Evolutionary conservation across 1,139 yeast species (phyloP).

Genomic region (Scheffersomyces insectosa): DNA sequence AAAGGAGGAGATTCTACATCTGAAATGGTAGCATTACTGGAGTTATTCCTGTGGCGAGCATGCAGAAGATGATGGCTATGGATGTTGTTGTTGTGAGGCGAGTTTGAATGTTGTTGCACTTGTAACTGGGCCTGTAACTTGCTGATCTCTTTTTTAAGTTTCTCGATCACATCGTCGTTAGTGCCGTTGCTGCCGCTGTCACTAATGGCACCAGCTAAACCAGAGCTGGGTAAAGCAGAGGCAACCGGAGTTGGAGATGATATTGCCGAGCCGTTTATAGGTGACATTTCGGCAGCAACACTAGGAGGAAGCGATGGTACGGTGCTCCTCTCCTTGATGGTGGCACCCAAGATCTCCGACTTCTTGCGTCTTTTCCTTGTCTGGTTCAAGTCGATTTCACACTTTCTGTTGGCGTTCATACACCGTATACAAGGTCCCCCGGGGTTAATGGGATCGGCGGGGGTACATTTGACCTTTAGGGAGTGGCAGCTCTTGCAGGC

Average conservation of each 20-base stretch:
- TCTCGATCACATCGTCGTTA: conserved; percentile 14
- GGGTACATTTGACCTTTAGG: conserved; percentile 79
- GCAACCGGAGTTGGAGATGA: conserved; percentile 1
- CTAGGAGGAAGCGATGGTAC: background rate
- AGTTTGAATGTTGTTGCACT: conserved; percentile 7
- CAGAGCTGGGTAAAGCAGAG: background rate
- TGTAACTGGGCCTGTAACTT: conserved; percentile 22
- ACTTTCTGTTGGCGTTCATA: conserved; percentile 57
- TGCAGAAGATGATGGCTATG: conserved; percentile 4
- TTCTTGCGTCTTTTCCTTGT: conserved; percentile 54
- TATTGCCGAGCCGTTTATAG: background rate
- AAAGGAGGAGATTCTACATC: conserved; percentile 27
- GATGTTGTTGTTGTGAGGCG: conserved; percentile 3
- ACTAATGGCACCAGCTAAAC: background rate
- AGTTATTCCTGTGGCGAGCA: background rate
- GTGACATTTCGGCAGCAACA: conserved; percentile 1
- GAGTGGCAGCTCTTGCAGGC: conserved; percentile 85
- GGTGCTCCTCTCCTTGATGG: conserved; percentile 2
- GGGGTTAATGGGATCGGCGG: conserved; percentile 60
- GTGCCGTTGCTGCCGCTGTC: conserved; percentile 26
- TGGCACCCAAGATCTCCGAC: conserved; percentile 25
- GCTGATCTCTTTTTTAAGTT: conserved; percentile 22
- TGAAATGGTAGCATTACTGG: conserved; percentile 3
- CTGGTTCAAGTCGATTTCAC: conserved; percentile 69
- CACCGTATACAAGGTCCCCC: conserved; percentile 76